Base-by-base conservation (phyloP, 2,329 filamentous ascomycete species). In the Alternaria ventricosa region DNA sequence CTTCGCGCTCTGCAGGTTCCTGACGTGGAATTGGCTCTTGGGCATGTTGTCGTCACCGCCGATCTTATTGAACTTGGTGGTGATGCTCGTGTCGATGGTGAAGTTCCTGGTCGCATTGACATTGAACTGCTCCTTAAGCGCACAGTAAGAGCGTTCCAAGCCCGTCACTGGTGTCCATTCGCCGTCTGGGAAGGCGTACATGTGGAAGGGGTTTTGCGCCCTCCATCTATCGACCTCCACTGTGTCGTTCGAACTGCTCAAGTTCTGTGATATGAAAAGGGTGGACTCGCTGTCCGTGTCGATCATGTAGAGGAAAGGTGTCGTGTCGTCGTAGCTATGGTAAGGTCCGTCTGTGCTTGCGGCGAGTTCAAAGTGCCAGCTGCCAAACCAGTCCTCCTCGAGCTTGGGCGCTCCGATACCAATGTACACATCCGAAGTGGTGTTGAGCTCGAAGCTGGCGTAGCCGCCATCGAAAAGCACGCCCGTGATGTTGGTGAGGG, bases 11-110 rank as follows among this genome's bases (percentile, higher is more conserved):
- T 93, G 92, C 44, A 99, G 86, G 0, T 89, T 88, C 41, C 87
- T 88, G 51, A 97, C 85, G 71, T 95, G 93, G 78, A 99, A 97
- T 73, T 97, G 93, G 77, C 97, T 90, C 77, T 94, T 94, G 1
- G 92, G 92, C 63, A 63, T 53, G 28, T 23, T 50, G 11, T 66
- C 84, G 55, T 87, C 87, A 4, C 88, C 88, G 1, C 88, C 88
- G 1, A 88, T 55, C 87, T 88, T 6, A 1, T 88, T 88, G 1
- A 88, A 55, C 87, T 88, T 6, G 85, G 82, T 4, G 88, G 92
- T 87, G 27, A 85, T 89, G 3, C 90, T 94, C 84, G 97, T 92
- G 43, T 87, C 84, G 28, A 80, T 77, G 49, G 82, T 84, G 59
- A 86, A 85, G 64, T 87, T 82, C 43, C 85, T 85, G 27, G 85